These are phyloP conservation scores for Tardiomyces blankii DNA, from an alignment of 1,139 yeast genomes.

Conservation along the genomic window DNA sequence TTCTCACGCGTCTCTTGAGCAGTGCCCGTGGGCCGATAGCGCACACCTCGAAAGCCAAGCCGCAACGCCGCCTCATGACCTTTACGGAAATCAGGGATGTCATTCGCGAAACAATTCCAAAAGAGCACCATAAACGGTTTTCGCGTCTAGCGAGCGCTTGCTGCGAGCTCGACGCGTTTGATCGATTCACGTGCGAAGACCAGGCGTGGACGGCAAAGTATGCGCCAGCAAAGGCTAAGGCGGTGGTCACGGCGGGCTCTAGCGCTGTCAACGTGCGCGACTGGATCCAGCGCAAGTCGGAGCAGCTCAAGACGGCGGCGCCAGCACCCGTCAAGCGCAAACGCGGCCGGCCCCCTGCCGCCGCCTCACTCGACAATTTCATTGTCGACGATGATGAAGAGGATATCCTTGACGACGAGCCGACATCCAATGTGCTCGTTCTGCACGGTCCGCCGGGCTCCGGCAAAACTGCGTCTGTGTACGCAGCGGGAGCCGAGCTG, in stretches of 20 bases:
- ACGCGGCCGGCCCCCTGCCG: constrained; percentile 2
- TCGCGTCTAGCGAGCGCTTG: constrained; percentile 2
- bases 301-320: not conserved
- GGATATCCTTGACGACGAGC: constrained; percentile 18
- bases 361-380: constrained; percentile 29
- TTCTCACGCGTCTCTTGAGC: not conserved
- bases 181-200: constrained; percentile 16
- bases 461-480: constrained; percentile 70
- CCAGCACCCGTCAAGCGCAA: not conserved
- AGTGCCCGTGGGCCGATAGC: not conserved
- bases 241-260: constrained; percentile 9
- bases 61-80: not conserved
- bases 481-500: constrained; percentile 54
- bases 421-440: constrained; percentile 31
- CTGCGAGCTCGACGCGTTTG: constrained; percentile 15
- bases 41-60: not conserved
- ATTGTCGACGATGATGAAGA: constrained; percentile 31
- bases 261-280: constrained; percentile 8
- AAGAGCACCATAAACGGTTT: not conserved
- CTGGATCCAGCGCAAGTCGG: constrained; percentile 10
- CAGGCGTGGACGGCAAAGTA: constrained; percentile 19
- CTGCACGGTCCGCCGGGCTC: constrained; percentile 63
- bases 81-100: not conserved
- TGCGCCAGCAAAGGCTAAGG: constrained; percentile 12
- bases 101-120: not conserved